Evolutionary conservation across 768 basidiomycete species (phyloP).

Genomic region (Arthromyces matolae): DNA sequence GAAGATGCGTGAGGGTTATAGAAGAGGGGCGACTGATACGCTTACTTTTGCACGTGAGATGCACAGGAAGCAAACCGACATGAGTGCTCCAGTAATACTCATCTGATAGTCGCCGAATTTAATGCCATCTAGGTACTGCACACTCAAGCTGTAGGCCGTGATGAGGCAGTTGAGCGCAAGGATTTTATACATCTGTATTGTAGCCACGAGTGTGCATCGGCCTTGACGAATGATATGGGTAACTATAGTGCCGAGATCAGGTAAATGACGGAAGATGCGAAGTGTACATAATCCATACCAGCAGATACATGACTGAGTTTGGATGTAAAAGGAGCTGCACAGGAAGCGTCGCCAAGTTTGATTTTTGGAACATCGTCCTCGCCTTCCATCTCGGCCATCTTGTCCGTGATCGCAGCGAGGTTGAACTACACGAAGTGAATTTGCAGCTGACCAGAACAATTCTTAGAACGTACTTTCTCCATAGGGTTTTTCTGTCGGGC

Average conservation of each 20-base stretch:
- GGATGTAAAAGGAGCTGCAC: slow-evolving; percentile 97
- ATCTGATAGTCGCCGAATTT: slow-evolving; percentile 99
- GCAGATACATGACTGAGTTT: slow-evolving; percentile 97
- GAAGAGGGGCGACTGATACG: slow-evolving; percentile 4
- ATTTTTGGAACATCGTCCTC: slow-evolving; percentile 96
- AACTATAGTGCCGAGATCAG: slow-evolving; percentile 50
- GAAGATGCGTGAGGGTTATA: not conserved
- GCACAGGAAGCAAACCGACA: slow-evolving; percentile 98
- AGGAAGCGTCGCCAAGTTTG: slow-evolving; percentile 98
- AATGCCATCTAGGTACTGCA: slow-evolving; percentile 97
- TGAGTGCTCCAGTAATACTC: slow-evolving; percentile 92
- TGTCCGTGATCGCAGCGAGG: slow-evolving; percentile 71
- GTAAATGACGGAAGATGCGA: too few relatives aligned
- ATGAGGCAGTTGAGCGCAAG: slow-evolving; percentile 96
- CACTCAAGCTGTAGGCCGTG: slow-evolving; percentile 96
- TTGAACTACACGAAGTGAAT: too few relatives aligned
- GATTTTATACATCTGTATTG: slow-evolving; percentile 99
- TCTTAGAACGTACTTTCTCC: slow-evolving; percentile 78
- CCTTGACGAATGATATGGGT: slow-evolving; percentile 98
- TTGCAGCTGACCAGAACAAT: too few relatives aligned
- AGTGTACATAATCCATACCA: too few relatives aligned
- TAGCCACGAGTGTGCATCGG: slow-evolving; percentile 96
- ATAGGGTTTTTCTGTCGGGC: slow-evolving; percentile 83
- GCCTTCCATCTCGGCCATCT: slow-evolving; percentile 89
- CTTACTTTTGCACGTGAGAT: slow-evolving; percentile 94